phyloP scores from a whole-genome alignment of 441 rosid species.

The Flueggea neowawraea region DNA sequence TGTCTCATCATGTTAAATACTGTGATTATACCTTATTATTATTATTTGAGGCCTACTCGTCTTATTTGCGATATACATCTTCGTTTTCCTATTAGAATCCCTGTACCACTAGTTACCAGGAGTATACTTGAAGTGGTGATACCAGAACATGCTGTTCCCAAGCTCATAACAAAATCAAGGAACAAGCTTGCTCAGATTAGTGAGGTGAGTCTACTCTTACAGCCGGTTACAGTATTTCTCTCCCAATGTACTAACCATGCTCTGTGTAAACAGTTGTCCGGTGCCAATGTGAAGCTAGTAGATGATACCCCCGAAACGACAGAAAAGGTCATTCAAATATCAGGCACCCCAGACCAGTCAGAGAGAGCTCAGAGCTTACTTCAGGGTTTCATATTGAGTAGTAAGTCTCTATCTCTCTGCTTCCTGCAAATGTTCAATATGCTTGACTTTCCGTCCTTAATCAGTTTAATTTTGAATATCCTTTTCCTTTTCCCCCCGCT shows the following conservation, averaged over 20 bases:
- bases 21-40: too few species aligned
- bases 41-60: background rate
- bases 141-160: conserved; percentile 81
- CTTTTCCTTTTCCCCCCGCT: conserved; percentile 11
- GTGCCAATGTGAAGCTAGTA: conserved; percentile 77
- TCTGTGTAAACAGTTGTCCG: conserved; percentile 60
- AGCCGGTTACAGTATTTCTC: conserved; percentile 1
- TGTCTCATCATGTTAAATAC: too few species aligned
- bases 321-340: conserved; percentile 72
- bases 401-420: conserved; percentile 40
- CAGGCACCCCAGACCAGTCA: conserved; percentile 90
- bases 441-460: background rate
- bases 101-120: conserved; percentile 84
- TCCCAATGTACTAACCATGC: background rate
- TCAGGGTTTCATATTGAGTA: conserved; percentile 95
- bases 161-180: conserved; percentile 86
- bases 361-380: conserved; percentile 98
- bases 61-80: conserved; percentile 1
- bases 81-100: conserved; percentile 36
- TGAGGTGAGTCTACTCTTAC: conserved; percentile 49
- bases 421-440: background rate
- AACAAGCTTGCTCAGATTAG: conserved; percentile 91
- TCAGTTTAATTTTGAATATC: background rate
- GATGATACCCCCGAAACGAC: conserved; percentile 69
- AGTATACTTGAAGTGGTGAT: conserved; percentile 88